Base-by-base conservation (phyloP, 2,329 filamentous ascomycete genomes). In the Nigrograna mackinnonii region DNA sequence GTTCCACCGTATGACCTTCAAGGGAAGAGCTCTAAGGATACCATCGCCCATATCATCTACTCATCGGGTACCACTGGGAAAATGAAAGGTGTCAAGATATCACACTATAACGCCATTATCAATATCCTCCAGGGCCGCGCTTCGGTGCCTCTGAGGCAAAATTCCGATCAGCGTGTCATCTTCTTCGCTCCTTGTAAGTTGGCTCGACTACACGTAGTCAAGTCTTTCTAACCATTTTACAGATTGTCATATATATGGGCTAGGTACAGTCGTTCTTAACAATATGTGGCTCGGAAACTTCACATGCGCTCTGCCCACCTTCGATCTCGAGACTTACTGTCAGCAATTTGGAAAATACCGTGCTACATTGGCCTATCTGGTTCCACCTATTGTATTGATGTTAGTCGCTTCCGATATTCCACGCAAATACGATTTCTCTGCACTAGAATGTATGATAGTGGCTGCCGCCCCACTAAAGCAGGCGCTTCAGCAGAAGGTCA, bases 81-180 rank as follows among this genome's bases (percentile, higher is more conserved):
- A 19, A 48, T 48, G 42, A 48, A 48, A 41, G 46, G 41, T 18
- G 46, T 48, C 6, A 48, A 48, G 32, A 36, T 45, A 11, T 48
- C 42, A 9, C 46, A 48, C 31, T 45, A 39, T 31, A 48, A 48
- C 24, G 41, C 41, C 35, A 39, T 45, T n/a, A 39, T 45, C 37
- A 48, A 48, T 21, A 24, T 48, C 14, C 35, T 48, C 13, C 46
- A 48, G 37, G 46, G 33, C 20, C 37, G 46, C 4, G 22, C 4
- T n/a, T 45, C 41, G 9, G 9, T 42, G 9, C 46, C 46, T 13
- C 17, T 45, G n/a, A 18, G 46, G 14, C 33, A 41, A 28, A 44
- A 48, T 21, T 41, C 41, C 5, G 37, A 41, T 18, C 46, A 48
- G 34, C 26, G 46, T 6, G 24, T 45, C 30, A 45, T 48, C 19